A percentile compares a stretch with the other conserved stretches of the same genome.
phyloP scores from a whole-genome alignment of 768 basidiomycete species.

The Cyclocybe aegerita region DNA sequence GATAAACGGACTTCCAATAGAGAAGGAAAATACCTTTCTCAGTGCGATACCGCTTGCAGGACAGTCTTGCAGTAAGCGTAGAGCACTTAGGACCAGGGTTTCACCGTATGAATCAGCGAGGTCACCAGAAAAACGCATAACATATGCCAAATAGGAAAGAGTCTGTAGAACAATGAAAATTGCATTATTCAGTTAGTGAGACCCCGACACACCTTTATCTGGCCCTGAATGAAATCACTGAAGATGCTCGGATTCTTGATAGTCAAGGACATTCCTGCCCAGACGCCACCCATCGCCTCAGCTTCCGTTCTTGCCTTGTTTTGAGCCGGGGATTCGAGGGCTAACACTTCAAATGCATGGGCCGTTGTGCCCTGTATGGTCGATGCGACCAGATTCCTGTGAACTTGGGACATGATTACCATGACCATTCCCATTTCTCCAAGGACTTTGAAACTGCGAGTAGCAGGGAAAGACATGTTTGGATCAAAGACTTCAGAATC shows the following conservation, averaged over 20 bases:
- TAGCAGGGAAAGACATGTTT: slow-evolving; percentile 63
- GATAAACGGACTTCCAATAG: slow-evolving; percentile 3
- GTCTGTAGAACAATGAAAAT: slow-evolving; percentile 48
- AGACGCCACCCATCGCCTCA: slow-evolving; percentile 80
- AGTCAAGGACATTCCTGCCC: slow-evolving; percentile 78
- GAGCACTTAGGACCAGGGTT: slow-evolving; percentile 71
- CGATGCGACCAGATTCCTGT: slow-evolving; percentile 61
- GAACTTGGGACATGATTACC: slow-evolving; percentile 85
- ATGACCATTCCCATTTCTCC: slow-evolving; percentile 93
- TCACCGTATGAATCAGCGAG: slow-evolving; percentile 78
- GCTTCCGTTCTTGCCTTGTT: slow-evolving; percentile 71
- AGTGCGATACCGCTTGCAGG: slow-evolving; percentile 81
- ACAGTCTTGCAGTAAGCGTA: slow-evolving; percentile 93
- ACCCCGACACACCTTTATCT: slow-evolving; percentile 75
- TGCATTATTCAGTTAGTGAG: neutral
- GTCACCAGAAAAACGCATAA: slow-evolving; percentile 62
- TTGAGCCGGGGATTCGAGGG: slow-evolving; percentile 81
- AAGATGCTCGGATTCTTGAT: slow-evolving; percentile 76
- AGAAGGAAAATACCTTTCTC: slow-evolving; percentile 58
- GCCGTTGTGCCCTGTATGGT: slow-evolving; percentile 70
- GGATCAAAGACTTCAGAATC: slow-evolving; percentile 55
- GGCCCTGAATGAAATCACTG: slow-evolving; percentile 80
- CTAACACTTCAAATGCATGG: slow-evolving; percentile 78
- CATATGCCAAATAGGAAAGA: slow-evolving; percentile 89
- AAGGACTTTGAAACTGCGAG: slow-evolving; percentile 89